phyloP scores from a whole-genome alignment of 768 basidiomycete genomes.

The Termitomyces sp. region DNA sequence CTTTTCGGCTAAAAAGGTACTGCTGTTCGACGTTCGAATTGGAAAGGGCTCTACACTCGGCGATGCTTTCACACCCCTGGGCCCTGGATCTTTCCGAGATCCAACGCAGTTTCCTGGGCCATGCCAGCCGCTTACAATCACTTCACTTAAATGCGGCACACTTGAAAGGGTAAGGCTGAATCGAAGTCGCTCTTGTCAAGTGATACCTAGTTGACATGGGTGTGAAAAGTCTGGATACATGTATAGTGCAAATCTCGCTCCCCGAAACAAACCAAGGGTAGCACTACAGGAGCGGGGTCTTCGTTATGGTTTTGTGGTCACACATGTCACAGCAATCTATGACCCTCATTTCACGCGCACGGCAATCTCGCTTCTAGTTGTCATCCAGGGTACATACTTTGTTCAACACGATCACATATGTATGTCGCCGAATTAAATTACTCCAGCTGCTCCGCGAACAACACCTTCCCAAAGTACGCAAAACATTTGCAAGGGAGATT shows the following conservation, averaged over 20 bases:
- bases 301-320: neutral
- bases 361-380: neutral
- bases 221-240: neutral
- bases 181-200: neutral
- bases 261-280: neutral
- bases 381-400: neutral
- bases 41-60: neutral
- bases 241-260: neutral
- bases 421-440: neutral
- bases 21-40: slow-evolving; percentile 5
- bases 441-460: neutral
- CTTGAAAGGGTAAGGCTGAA: neutral
- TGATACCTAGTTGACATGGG: neutral
- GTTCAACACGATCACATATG: neutral
- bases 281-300: neutral
- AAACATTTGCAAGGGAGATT: neutral
- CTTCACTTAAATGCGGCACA: neutral
- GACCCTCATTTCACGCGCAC: neutral
- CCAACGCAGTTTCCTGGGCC: neutral
- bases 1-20: slow-evolving; percentile 2
- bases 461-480: neutral
- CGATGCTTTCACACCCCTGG: slow-evolving; percentile 3
- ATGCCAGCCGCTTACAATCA: neutral
- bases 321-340: neutral
- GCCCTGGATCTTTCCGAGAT: neutral